phyloP scores from a whole-genome alignment of 1,139 yeast species.

The Hyphopichia wangnamkhiaoensis region DNA sequence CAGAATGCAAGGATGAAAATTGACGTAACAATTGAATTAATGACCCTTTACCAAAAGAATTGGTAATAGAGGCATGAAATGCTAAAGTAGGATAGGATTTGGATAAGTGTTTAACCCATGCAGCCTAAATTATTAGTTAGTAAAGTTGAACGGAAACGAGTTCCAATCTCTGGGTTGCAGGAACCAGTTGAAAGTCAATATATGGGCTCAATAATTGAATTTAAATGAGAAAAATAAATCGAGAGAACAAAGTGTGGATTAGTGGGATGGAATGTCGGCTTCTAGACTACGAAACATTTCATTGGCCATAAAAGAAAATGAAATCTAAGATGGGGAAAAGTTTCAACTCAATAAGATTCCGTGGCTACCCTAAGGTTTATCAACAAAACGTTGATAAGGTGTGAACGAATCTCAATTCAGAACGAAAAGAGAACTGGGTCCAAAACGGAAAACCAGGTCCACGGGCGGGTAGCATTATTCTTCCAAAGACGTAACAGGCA shows the following conservation, averaged over 20 bases:
- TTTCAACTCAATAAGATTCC: constrained; percentile 71
- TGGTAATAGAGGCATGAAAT: constrained; percentile 96
- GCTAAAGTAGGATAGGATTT: constrained; percentile 94
- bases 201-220: constrained; percentile 6
- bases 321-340: constrained; percentile 33
- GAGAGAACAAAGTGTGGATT: constrained; percentile 13
- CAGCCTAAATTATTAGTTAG: constrained; percentile 73
- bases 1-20: constrained; percentile 86
- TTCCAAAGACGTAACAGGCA: constrained; percentile 98
- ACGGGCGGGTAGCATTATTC: constrained; percentile 63
- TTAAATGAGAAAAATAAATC: background rate
- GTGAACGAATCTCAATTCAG: constrained; percentile 51
- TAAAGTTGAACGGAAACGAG: constrained; percentile 18
- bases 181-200: constrained; percentile 3
- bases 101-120: constrained; percentile 95
- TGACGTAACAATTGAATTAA: constrained; percentile 91
- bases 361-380: constrained; percentile 30
- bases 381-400: constrained; percentile 47
- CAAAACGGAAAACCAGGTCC: constrained; percentile 25
- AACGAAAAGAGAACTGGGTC: constrained; percentile 31
- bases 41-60: constrained; percentile 97
- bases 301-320: constrained; percentile 13
- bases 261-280: constrained; percentile 49
- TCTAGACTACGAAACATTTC: constrained; percentile 70
- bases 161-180: background rate